Evolutionary conservation across 1,139 yeast species (phyloP).

Genomic region (Pneumocystis sp.): DNA sequence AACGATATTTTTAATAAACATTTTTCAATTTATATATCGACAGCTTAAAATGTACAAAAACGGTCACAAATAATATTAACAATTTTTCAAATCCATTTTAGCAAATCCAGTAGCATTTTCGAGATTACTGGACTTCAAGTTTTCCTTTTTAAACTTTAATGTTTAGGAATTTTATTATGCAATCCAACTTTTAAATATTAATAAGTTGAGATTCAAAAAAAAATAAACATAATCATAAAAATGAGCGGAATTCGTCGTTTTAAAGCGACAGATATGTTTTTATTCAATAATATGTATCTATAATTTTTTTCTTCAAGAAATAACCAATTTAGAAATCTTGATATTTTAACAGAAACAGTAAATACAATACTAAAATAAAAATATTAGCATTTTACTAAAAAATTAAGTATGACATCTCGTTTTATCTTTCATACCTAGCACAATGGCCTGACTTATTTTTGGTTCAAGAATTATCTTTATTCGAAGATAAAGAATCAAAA

Average conservation of each 20-base stretch:
- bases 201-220: neutral
- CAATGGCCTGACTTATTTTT: conserved; percentile 85
- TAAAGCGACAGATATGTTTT: conserved; percentile 12
- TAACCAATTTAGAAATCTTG: conserved; percentile 9
- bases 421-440: conserved; percentile 68
- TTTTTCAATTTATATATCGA: neutral
- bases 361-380: neutral
- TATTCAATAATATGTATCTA: conserved; percentile 11
- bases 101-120: neutral
- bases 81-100: neutral
- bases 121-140: neutral
- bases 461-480: conserved; percentile 33
- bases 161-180: neutral
- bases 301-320: neutral
- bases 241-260: conserved; percentile 12
- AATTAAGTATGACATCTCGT: conserved; percentile 47
- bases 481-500: conserved; percentile 4
- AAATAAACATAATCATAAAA: neutral
- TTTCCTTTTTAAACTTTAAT: neutral
- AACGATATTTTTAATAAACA: neutral
- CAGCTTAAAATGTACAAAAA: neutral
- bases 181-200: neutral
- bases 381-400: neutral
- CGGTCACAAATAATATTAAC: neutral
- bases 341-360: conserved; percentile 13